A percentile compares a stretch with the other conserved stretches of the same genome.
phyloP scores from a whole-genome alignment of 352 stramenopile species.

The Poterioochromonas sp. region DNA sequence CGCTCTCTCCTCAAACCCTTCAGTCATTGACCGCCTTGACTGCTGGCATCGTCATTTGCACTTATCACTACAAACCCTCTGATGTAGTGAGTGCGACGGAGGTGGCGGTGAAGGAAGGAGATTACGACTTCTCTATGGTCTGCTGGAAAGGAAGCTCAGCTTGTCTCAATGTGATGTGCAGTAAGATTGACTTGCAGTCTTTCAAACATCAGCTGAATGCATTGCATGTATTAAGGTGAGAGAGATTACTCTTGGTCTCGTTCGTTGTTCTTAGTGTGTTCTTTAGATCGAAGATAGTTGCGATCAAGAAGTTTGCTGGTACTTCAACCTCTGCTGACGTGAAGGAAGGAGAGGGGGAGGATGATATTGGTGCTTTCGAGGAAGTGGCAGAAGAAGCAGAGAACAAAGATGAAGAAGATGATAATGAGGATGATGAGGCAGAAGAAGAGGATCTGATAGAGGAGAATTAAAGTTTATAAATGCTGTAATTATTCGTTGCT shows the following conservation, averaged over 20 bases:
- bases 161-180: conserved; percentile 18
- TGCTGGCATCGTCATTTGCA: not conserved
- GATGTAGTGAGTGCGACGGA: not conserved
- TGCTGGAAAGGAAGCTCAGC: not conserved
- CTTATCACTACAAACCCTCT: not conserved
- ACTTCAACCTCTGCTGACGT: not conserved
- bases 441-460: conserved; percentile 7
- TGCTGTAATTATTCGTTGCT: too few relatives aligned
- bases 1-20: not conserved
- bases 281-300: conserved; percentile 1
- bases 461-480: too few relatives aligned
- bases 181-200: conserved; percentile 2
- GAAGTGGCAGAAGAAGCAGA: not conserved
- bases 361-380: not conserved
- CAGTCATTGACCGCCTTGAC: not conserved
- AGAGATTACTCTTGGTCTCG: not conserved
- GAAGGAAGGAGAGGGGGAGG: not conserved
- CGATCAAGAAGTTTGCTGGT: not conserved
- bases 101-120: not conserved
- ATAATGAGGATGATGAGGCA: not conserved
- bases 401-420: not conserved
- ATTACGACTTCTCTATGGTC: not conserved
- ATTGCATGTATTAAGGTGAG: not conserved
- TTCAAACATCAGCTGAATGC: conserved; percentile 24
- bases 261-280: not conserved